These are phyloP conservation scores for Gnomoniopsis smithogilvyi DNA, from an alignment of 2,329 filamentous ascomycete genomes.

Conservation along the genomic window DNA sequence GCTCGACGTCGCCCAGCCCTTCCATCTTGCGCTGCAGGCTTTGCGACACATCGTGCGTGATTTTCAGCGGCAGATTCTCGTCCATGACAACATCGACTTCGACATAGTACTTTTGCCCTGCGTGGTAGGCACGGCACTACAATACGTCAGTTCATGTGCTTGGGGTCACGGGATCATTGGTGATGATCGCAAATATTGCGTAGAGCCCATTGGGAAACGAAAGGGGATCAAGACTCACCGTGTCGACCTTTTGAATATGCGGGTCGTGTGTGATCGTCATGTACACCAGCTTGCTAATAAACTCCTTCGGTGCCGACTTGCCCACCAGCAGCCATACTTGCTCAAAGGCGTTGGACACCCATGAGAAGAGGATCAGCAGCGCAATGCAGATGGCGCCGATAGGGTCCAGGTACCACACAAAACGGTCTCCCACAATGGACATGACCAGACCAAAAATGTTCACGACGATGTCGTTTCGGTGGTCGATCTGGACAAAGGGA, in stretches of 20 bases:
- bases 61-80: constrained; percentile 48
- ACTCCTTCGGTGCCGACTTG: constrained; percentile 56
- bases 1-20: constrained; percentile 39
- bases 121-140: constrained; percentile 56
- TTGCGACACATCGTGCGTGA: constrained; percentile 60
- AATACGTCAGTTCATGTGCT: constrained; percentile 7
- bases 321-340: constrained; percentile 61
- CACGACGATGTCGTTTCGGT: constrained; percentile 54
- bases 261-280: constrained; percentile 51
- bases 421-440: constrained; percentile 49
- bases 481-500: constrained; percentile 39
- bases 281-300: constrained; percentile 54
- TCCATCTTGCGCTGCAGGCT: constrained; percentile 59
- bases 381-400: constrained; percentile 59
- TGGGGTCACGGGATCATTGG: background rate
- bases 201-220: background rate
- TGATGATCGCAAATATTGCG: background rate
- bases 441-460: constrained; percentile 54
- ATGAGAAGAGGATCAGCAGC: constrained; percentile 58
- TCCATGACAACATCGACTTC: constrained; percentile 62
- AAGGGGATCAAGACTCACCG: constrained; percentile 26
- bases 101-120: constrained; percentile 59
- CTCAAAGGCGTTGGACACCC: constrained; percentile 58
- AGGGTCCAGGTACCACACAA: constrained; percentile 60
- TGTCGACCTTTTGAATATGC: constrained; percentile 56